phyloP scores from a whole-genome alignment of 805 yeast genomes.

The Kregervanrija fluxuum region DNA sequence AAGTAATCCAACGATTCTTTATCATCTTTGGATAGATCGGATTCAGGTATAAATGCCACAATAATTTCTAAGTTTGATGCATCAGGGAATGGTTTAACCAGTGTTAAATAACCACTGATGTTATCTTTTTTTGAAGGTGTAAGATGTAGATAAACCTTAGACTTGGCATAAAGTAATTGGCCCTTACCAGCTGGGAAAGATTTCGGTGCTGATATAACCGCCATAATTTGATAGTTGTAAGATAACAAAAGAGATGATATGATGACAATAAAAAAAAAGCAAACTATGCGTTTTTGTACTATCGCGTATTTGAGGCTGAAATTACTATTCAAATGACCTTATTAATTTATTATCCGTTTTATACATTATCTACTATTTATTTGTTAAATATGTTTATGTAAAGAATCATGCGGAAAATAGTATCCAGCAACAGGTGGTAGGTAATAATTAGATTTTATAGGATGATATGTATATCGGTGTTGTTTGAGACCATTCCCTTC shows the following conservation, averaged over 20 bases:
- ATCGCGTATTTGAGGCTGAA: no score
- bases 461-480: conserved; percentile 34
- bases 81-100: conserved; percentile 46
- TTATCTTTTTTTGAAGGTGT: conserved; percentile 67
- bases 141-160: conserved; percentile 82
- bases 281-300: no score
- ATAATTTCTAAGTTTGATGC: conserved; percentile 48
- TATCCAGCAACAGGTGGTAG: conserved; percentile 42
- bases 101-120: conserved; percentile 66
- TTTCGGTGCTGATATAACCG: not conserved
- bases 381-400: conserved; percentile 20
- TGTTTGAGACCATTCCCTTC: no score
- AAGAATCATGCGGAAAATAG: conserved; percentile 43
- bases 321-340: no score
- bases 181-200: conserved; percentile 32
- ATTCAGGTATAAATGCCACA: conserved; percentile 66
- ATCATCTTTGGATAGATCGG: conserved; percentile 26
- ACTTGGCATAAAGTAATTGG: conserved; percentile 46
- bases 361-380: no score
- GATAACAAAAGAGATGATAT: no score
- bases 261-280: no score
- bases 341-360: no score
- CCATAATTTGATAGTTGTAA: no score
- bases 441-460: conserved; percentile 40
- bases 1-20: conserved; percentile 27